phyloP scores from a whole-genome alignment of 2,329 filamentous ascomycete genomes.

The Balansia obtecta region DNA sequence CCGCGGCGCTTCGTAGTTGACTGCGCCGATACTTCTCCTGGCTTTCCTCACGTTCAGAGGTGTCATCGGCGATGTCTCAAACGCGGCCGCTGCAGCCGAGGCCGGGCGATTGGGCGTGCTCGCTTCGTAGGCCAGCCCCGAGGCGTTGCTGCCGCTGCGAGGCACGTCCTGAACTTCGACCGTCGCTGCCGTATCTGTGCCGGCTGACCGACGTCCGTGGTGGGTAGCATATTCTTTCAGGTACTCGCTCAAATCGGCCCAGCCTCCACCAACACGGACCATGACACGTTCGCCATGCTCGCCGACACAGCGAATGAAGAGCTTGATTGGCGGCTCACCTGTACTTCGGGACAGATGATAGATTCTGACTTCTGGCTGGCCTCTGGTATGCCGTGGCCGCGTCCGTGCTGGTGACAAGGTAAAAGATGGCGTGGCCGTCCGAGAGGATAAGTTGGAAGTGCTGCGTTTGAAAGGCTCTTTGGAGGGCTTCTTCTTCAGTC shows the following conservation, averaged over 20 bases:
- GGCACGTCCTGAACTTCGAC: constrained; percentile 46
- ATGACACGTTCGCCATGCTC: constrained; percentile 87
- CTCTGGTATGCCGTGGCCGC: constrained; percentile 34
- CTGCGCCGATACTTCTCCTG: constrained; percentile 31
- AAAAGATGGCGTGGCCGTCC: constrained; percentile 53
- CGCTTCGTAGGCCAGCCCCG: constrained; percentile 18
- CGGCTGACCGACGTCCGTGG: constrained; percentile 59
- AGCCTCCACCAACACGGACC: constrained; percentile 96
- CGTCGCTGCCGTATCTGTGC: constrained; percentile 30
- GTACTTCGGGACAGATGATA: constrained; percentile 83
- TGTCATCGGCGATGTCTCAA: constrained; percentile 27
- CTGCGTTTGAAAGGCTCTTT: constrained; percentile 33
- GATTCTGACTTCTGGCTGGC: constrained; percentile 68
- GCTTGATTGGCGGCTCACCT: constrained; percentile 79
- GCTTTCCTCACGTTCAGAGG: constrained; percentile 44
- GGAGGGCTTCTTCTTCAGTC: constrained; percentile 30
- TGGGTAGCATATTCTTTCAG: constrained; percentile 86
- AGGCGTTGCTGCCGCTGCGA: constrained; percentile 16
- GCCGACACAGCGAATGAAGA: constrained; percentile 87
- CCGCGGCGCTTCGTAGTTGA: constrained; percentile 18
- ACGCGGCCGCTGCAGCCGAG: constrained; percentile 26
- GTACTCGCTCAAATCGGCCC: constrained; percentile 93
- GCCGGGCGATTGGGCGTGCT: constrained; percentile 27
- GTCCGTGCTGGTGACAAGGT: constrained; percentile 53
- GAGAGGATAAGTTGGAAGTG: constrained; percentile 39